A percentile compares a stretch with the other conserved stretches of the same genome.
Conservation (phyloP, 208 protist genomes). For the Leishmania braziliensis region DNA sequence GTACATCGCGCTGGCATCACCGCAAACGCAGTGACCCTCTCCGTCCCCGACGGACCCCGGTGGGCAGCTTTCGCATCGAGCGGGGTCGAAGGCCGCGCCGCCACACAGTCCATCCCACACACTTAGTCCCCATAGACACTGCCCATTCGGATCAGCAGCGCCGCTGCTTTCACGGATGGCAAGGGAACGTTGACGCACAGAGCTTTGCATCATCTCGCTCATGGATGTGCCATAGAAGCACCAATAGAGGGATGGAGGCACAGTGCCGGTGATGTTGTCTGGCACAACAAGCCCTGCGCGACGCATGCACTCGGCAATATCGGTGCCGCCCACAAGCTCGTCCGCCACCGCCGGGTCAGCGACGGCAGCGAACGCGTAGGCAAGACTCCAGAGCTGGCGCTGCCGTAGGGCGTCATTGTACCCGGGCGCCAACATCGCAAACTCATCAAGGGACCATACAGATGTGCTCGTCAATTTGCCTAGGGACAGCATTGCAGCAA, state of each 20-base stretch:
- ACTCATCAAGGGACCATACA: conserved; percentile 17
- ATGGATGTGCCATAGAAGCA: conserved; percentile 25
- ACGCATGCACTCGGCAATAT: conserved; percentile 28
- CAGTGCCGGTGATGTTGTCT: conserved; percentile 7
- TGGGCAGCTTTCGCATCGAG: conserved; percentile 26
- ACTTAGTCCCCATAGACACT: conserved; percentile 30
- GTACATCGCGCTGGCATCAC: conserved; percentile 23
- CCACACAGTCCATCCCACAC: conserved; percentile 32
- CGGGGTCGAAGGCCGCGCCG: conserved; percentile 15
- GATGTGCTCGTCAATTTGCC: conserved; percentile 8
- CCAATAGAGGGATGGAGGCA: conserved; percentile 31
- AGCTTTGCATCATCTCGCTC: conserved; percentile 2
- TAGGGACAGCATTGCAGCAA: conserved; percentile 11
- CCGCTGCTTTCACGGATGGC: conserved; percentile 15
- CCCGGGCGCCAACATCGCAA: conserved; percentile 13
- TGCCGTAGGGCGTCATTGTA: conserved; percentile 6
- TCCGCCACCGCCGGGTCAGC: conserved; percentile 7
- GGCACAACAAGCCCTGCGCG: conserved; percentile 26
- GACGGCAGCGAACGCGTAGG: conserved; percentile 21
- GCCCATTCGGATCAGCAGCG: conserved; percentile 8
- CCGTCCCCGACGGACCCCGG: conserved; percentile 27
- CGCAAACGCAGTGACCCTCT: conserved; percentile 40
- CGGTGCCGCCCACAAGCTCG: conserved; percentile 15
- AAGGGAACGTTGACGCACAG: conserved; percentile 18
- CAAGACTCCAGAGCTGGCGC: conserved; percentile 27